Conservation (phyloP, 1,284 basidiomycete genomes). For the Marasmius sp. region DNA sequence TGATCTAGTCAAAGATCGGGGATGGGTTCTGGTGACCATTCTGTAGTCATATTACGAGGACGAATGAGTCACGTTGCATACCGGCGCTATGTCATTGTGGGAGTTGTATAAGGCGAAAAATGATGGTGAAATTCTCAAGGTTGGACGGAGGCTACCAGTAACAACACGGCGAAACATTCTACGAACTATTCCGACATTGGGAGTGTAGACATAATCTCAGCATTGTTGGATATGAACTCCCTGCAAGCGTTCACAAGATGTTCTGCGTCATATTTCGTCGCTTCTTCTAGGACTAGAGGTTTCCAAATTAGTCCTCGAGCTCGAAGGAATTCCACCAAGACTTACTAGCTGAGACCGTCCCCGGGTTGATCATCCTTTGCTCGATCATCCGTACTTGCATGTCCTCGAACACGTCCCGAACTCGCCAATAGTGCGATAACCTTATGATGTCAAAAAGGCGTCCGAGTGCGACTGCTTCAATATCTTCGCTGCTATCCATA, state of each 20-base stretch:
- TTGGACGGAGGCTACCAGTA: too few species aligned
- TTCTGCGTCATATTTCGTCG: neutral
- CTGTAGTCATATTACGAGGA: too few species aligned
- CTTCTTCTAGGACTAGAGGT: neutral
- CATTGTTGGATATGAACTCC: neutral
- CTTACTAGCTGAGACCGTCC: neutral
- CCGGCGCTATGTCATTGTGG: too few species aligned
- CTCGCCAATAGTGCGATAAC: neutral
- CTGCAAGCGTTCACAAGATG: neutral
- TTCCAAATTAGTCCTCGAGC: neutral
- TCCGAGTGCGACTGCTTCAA: neutral
- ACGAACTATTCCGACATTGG: neutral
- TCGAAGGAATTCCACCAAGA: neutral
- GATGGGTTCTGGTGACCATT: neutral
- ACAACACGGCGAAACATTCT: too few species aligned
- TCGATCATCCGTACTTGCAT: neutral
- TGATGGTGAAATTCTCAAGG: too few species aligned
- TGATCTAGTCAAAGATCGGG: neutral
- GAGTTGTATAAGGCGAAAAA: too few species aligned
- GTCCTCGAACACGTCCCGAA: neutral
- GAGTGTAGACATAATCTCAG: neutral
- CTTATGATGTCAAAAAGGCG: neutral
- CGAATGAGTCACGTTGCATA: too few species aligned
- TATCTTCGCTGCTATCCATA: neutral
- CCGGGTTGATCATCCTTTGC: neutral